Percentiles rank a stretch among this genome's conserved stretches.
These are phyloP conservation scores for Acer campestre DNA, from an alignment of 345 rosid genomes.

Conservation along the genomic window DNA sequence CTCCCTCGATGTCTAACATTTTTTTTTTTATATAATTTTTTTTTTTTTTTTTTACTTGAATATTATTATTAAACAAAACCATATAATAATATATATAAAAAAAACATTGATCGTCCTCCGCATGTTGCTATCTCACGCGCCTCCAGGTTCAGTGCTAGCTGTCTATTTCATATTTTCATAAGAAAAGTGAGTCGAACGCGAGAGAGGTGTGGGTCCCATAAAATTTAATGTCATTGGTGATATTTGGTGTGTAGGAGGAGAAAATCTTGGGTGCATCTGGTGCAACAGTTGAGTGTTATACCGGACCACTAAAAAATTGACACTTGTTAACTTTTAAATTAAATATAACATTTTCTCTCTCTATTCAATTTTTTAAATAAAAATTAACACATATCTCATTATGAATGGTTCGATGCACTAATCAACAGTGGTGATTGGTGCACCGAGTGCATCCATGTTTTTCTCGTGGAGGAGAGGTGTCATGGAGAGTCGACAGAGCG, in stretches of 20 bases:
- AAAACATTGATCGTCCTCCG: background rate
- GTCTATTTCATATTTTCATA: no score
- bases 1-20: conserved; percentile 17
- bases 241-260: background rate
- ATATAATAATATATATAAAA: background rate
- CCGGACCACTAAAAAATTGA: no score
- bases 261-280: no score
- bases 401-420: no score
- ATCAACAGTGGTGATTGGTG: no score
- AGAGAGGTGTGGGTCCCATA: background rate
- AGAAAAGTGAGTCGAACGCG: background rate
- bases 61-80: no score
- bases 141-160: background rate
- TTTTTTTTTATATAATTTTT: background rate
- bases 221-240: background rate
- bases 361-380: no score
- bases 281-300: no score
- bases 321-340: no score
- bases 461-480: background rate
- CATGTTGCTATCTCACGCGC: conserved; percentile 13
- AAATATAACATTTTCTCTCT: no score
- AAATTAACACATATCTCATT: no score
- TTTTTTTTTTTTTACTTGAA: background rate
- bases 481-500: conserved; percentile 7
- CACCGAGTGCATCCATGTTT: no score